Conservation (phyloP, 441 rosid genomes). For the Populus hybrid region DNA sequence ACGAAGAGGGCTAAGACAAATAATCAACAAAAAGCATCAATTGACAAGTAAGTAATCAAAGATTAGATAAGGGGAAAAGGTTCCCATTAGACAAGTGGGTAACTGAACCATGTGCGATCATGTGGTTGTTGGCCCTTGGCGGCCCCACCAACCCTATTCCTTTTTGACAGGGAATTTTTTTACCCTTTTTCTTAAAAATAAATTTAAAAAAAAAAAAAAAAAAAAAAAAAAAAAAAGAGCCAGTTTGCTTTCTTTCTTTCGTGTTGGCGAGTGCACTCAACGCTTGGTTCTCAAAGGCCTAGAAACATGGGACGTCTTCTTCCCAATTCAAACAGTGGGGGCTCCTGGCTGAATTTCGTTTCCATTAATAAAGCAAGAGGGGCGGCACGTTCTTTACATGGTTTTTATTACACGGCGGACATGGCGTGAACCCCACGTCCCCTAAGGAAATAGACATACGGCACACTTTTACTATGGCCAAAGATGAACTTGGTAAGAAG, state of each 20-base stretch:
- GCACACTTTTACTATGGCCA: neutral
- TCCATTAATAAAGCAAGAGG: neutral
- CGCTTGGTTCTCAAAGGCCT: neutral
- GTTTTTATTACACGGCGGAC: neutral
- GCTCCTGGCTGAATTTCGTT: neutral
- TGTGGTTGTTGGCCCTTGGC: slow-evolving; percentile 19
- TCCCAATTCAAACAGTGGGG: too few relatives aligned
- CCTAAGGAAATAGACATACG: neutral
- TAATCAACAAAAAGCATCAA: slow-evolving; percentile 16
- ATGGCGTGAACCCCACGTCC: slow-evolving; percentile 10
- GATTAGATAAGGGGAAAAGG: neutral
- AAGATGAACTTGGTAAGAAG: neutral
- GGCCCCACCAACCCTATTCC: slow-evolving; percentile 9
- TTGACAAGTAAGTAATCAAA: slow-evolving; percentile 20
- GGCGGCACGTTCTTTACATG: neutral
- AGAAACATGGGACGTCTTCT: neutral
- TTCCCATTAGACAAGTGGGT: slow-evolving; percentile 17
- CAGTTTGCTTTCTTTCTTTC: too few relatives aligned
- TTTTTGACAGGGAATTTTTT: neutral
- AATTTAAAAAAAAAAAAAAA: neutral
- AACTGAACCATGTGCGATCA: slow-evolving; percentile 24
- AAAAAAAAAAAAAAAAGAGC: neutral
- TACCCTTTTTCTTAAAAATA: too few relatives aligned
- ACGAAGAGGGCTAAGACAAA: slow-evolving; percentile 8
- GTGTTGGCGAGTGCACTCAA: neutral